These are phyloP conservation scores for Dentipellis sp. DNA, from an alignment of 768 basidiomycete genomes.

Conservation along the genomic window DNA sequence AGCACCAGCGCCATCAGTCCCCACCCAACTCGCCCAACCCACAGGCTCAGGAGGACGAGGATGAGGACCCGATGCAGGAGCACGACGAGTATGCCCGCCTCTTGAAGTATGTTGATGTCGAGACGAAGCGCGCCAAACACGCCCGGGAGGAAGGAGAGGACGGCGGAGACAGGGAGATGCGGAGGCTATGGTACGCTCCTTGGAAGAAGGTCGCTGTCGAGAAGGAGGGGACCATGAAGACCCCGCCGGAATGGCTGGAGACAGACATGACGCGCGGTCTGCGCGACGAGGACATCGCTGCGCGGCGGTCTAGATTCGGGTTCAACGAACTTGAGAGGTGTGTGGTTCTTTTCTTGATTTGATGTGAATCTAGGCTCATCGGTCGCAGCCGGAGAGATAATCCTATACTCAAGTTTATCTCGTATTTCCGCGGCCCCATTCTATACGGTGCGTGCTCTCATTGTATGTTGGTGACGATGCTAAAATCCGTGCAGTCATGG, in stretches of 20 bases:
- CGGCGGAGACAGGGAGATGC: constrained; percentile 14
- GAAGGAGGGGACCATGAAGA: constrained; percentile 20
- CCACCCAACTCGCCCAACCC: too few species aligned
- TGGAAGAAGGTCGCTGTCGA: constrained; percentile 30
- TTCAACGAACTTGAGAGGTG: constrained; percentile 36
- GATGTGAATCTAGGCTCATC: background rate
- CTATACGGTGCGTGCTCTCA: constrained; percentile 18
- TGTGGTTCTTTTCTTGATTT: background rate
- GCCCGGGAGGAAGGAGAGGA: background rate
- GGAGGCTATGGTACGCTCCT: constrained; percentile 35
- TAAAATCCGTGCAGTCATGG: constrained; percentile 25
- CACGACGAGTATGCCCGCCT: constrained; percentile 13
- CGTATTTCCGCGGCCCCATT: constrained; percentile 36
- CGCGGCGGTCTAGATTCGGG: constrained; percentile 26
- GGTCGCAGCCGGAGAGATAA: constrained; percentile 27
- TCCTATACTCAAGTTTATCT: constrained; percentile 33
- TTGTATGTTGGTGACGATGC: background rate
- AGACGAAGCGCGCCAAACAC: constrained; percentile 9
- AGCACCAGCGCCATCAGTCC: constrained; percentile 4
- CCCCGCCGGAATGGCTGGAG: constrained; percentile 31
- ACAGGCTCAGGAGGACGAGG: background rate
- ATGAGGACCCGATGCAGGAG: constrained; percentile 4
- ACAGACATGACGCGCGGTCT: constrained; percentile 31
- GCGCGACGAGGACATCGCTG: constrained; percentile 22
- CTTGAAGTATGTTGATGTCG: constrained; percentile 14